Conservation (phyloP, 164 flowering plant genomes). For the Nymphaea thermarum region DNA sequence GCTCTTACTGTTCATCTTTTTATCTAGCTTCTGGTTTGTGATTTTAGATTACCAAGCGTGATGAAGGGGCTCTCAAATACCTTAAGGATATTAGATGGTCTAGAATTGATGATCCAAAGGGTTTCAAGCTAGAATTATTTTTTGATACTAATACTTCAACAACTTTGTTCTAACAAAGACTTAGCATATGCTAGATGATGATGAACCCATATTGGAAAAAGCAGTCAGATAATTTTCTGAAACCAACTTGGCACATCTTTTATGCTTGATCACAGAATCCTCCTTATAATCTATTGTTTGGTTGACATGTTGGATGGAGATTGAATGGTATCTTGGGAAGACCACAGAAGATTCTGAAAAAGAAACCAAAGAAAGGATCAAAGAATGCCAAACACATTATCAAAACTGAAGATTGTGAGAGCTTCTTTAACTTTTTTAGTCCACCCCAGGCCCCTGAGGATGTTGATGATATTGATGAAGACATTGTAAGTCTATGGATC, state of each 20-base stretch:
- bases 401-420: slow-evolving; percentile 75
- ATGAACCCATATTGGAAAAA: slow-evolving; percentile 84
- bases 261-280: background rate
- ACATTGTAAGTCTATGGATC: slow-evolving; percentile 40
- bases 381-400: slow-evolving; percentile 82
- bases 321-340: slow-evolving; percentile 87
- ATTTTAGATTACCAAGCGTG: slow-evolving; percentile 65
- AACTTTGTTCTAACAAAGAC: slow-evolving; percentile 70
- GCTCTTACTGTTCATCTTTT: background rate
- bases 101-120: slow-evolving; percentile 69
- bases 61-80: slow-evolving; percentile 82
- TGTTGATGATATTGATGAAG: slow-evolving; percentile 80
- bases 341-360: slow-evolving; percentile 76
- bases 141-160: slow-evolving; percentile 76
- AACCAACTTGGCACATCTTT: too few relatives aligned
- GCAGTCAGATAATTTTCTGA: slow-evolving; percentile 83
- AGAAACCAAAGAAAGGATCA: slow-evolving; percentile 82
- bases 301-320: slow-evolving; percentile 56
- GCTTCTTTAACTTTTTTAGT: slow-evolving; percentile 86
- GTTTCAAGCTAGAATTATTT: slow-evolving; percentile 87
- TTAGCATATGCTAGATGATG: slow-evolving; percentile 91
- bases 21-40: background rate
- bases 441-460: slow-evolving; percentile 92
- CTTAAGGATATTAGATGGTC: slow-evolving; percentile 83
- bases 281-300: background rate